phyloP scores from a whole-genome alignment of 2,329 filamentous ascomycete genomes.

The Aureobasidium namibiae region DNA sequence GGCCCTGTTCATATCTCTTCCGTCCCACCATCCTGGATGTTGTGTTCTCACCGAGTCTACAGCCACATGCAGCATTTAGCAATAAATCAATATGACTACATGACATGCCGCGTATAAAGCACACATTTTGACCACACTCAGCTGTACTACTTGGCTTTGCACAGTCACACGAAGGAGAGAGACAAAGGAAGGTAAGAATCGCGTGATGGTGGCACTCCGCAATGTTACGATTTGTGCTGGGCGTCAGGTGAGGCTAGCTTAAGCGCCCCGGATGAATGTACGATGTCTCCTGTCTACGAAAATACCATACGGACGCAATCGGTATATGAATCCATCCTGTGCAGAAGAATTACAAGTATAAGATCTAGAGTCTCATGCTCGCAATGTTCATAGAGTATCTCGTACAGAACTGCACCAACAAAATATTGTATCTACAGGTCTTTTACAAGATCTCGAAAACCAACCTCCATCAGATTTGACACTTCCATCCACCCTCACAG shows the following conservation, averaged over 20 bases:
- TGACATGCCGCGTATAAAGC: too few relatives aligned
- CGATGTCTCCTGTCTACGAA: slow-evolving; percentile 3
- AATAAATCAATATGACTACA: too few relatives aligned
- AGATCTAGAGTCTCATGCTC: neutral
- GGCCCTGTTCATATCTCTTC: neutral
- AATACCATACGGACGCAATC: neutral
- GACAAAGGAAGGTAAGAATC: neutral
- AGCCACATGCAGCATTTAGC: neutral
- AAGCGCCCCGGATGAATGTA: neutral
- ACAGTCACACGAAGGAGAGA: too few relatives aligned
- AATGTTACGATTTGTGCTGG: neutral
- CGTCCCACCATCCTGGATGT: neutral
- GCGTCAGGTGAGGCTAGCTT: slow-evolving; percentile 4
- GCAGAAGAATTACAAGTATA: neutral
- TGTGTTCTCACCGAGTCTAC: neutral
- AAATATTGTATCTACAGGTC: too few relatives aligned
- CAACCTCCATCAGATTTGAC: neutral
- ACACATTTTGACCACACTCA: too few relatives aligned
- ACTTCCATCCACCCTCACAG: neutral
- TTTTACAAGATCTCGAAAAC: too few relatives aligned
- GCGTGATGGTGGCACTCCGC: neutral
- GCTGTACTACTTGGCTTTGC: too few relatives aligned
- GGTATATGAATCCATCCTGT: neutral
- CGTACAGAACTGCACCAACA: too few relatives aligned
- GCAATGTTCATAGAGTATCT: neutral